Percentiles rank a stretch among this genome's conserved stretches.
phyloP scores from a whole-genome alignment of 306 rosid genomes.

The Cucurbita maxima region DNA sequence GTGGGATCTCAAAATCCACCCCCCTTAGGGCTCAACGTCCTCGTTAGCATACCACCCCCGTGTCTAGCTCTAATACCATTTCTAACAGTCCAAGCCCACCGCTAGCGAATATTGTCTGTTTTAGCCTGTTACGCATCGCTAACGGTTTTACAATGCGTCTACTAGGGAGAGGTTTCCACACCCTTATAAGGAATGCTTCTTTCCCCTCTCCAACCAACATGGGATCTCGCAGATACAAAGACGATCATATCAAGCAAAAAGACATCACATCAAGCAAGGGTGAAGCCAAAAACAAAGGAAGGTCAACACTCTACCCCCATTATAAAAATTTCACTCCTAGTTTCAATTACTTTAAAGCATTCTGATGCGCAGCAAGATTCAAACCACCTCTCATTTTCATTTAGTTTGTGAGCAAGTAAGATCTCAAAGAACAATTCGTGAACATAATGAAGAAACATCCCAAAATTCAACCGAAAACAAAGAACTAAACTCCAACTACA shows the following conservation, averaged over 20 bases:
- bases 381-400: neutral
- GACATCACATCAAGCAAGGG: neutral
- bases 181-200: no score
- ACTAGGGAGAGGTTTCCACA: no score
- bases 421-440: neutral
- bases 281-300: neutral
- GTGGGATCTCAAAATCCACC: no score
- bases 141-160: no score
- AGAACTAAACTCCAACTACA: neutral
- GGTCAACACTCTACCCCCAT: neutral
- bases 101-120: no score
- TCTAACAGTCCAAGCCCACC: no score
- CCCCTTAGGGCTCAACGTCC: no score
- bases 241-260: neutral
- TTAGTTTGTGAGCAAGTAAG: neutral
- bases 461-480: neutral
- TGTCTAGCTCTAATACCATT: no score
- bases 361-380: neutral
- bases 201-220: no score
- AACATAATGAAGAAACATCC: neutral
- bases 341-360: neutral
- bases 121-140: no score
- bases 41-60: no score
- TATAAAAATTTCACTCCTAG: neutral
- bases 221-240: neutral